Conservation (phyloP, 345 rosid species). For the Moringa oleifera region DNA sequence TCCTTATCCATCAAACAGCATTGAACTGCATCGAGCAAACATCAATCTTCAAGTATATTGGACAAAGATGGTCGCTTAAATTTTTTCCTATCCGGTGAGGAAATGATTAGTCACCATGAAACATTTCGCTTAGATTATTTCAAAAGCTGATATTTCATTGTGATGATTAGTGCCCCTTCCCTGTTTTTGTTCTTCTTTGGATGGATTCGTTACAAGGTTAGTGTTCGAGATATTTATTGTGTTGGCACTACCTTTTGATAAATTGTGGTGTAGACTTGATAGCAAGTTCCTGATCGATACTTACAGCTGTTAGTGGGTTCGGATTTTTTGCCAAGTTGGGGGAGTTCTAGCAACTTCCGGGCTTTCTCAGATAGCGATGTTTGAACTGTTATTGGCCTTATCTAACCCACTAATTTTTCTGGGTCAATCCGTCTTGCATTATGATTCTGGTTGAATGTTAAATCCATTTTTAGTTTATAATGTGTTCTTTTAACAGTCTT, state of each 20-base stretch:
- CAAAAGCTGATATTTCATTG: not conserved
- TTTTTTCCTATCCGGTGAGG: not conserved
- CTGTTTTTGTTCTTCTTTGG: constrained; percentile 12
- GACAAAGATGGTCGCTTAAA: not conserved
- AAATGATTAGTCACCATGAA: not conserved
- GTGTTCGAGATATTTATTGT: constrained; percentile 6
- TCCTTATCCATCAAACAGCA: no score
- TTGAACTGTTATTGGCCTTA: constrained; percentile 6
- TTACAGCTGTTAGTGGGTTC: constrained; percentile 26
- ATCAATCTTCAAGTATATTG: no score
- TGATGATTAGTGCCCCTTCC: no score
- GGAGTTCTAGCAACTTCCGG: constrained; percentile 31
- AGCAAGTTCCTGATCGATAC: constrained; percentile 28
- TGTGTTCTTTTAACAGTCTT: no score
- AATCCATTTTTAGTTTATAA: no score
- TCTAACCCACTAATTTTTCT: not conserved
- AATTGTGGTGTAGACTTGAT: constrained; percentile 55
- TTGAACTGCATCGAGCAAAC: no score
- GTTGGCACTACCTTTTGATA: constrained; percentile 13
- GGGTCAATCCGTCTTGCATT: not conserved
- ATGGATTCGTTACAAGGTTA: constrained; percentile 15
- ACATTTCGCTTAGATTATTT: no score
- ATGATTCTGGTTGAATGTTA: not conserved
- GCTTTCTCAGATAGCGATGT: constrained; percentile 26
- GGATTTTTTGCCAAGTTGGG: constrained; percentile 47